Evolutionary conservation across 2,329 filamentous ascomycete species (phyloP).

Genomic region (Macroventuria anomochaeta): DNA sequence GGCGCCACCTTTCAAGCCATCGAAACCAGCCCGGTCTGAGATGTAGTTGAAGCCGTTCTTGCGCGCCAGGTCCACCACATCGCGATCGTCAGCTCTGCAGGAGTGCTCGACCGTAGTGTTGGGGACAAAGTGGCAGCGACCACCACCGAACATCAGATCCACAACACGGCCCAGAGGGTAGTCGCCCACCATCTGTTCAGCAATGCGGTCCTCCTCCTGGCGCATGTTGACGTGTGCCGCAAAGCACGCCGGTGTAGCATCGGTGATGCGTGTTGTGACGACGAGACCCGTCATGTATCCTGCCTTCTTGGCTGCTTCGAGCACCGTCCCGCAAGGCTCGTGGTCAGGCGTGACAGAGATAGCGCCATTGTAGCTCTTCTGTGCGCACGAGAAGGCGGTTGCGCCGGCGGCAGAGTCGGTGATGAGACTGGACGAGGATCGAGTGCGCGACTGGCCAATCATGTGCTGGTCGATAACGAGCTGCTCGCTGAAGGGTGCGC

Average conservation of each 20-base stretch:
- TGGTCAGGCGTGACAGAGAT: conserved; percentile 88
- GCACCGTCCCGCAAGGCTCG: conserved; percentile 85
- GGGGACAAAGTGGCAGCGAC: conserved; percentile 89
- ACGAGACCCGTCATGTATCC: conserved; percentile 94
- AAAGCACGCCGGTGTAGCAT: conserved; percentile 96
- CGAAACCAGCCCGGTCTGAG: conserved; percentile 74
- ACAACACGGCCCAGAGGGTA: conserved; percentile 86
- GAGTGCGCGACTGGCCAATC: conserved; percentile 87
- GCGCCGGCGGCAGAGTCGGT: conserved; percentile 97
- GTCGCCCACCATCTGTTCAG: conserved; percentile 87
- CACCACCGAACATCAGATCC: conserved; percentile 91
- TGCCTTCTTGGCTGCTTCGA: conserved; percentile 90
- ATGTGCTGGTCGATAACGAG: conserved; percentile 86
- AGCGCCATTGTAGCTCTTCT: conserved; percentile 96
- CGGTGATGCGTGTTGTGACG: conserved; percentile 92
- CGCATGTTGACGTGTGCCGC: conserved; percentile 84
- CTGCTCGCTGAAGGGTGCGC: conserved; percentile 75
- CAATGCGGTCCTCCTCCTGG: conserved; percentile 86
- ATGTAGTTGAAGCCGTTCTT: conserved; percentile 84
- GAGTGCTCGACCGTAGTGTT: conserved; percentile 76
- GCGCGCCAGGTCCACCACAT: conserved; percentile 76
- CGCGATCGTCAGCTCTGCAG: conserved; percentile 79
- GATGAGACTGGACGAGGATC: conserved; percentile 82
- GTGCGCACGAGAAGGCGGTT: conserved; percentile 90
- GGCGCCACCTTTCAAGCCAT: conserved; percentile 71